Evolutionary conservation across 2,329 filamentous ascomycete species (phyloP), one percentile per base, ranked within the genome.

Genomic region (Aureobasidium lini): DNA sequence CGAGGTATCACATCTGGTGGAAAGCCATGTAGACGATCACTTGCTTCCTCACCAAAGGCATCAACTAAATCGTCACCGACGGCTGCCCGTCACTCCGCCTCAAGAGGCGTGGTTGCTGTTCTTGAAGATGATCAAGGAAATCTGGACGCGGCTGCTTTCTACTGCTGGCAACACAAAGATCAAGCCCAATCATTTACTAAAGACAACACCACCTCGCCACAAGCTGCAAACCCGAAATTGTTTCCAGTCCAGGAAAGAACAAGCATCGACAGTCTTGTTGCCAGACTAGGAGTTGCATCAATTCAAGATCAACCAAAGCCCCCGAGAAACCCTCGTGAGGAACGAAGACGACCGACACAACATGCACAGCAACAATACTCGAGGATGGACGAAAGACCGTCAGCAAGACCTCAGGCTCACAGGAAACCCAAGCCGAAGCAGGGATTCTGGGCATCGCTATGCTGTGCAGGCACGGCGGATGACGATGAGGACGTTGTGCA

Each of bases 111-210:
- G 3, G 67, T 77, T 6, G 75, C 66, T 11, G 69, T 78, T 2
- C 67, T 72, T 2, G 72, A 74, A 9, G 80, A 84, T 62, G 79
- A 81, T 2, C 75, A 77, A 60, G 79, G 83, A 49, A 81, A 84
- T 62, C 58, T 62, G 10, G 78, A 75, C 36, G 83, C 85, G 60
- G 73, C 74, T 4, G 78, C 75, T n/a, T 81, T 86, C 52, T 96
- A 91, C 75, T 97, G 93, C 78, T 96, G 89, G 88, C 91, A 96
- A 72, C 94, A 99, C 76, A 92, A 89, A 70, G 90, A 94, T 60
- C 94, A 99, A 73, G 90, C 90, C 2, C 70, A 76, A 57, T 69
- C 66, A 11, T 60, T 76, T 13, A 67, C 59, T 69, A 71, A 65
- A n/a, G 60, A 61, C 1, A 63, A 65, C 40, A 61, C 53, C n/a